Evolutionary conservation across 176 grass and related monocot species (phyloP).

Genomic region (Musa itinerans): DNA sequence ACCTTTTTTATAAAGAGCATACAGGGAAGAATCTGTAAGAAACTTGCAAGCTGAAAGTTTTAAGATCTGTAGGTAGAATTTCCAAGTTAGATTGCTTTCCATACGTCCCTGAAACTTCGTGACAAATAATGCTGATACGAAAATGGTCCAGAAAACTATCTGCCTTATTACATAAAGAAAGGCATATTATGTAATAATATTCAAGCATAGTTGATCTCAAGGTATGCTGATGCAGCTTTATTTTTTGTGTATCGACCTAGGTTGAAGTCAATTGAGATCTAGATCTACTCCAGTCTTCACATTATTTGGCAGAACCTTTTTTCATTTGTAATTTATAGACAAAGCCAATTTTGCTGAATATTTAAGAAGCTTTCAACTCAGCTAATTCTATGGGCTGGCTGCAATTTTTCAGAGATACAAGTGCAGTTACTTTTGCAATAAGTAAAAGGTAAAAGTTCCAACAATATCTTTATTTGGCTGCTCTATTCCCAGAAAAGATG

Average conservation of each 20-base stretch:
- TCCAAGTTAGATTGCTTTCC: conserved; percentile 2
- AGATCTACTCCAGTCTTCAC: no score
- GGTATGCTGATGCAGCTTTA: not conserved
- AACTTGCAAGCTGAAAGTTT: conserved; percentile 98
- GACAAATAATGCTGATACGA: not conserved
- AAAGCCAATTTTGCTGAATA: no score
- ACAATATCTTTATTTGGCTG: not conserved
- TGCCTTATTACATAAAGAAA: no score
- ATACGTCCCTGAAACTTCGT: not conserved
- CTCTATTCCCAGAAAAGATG: not conserved
- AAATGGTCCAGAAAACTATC: not conserved
- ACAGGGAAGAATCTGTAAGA: conserved; percentile 64
- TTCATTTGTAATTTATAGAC: no score
- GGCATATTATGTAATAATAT: not conserved
- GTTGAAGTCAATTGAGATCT: not conserved
- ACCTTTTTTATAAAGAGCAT: conserved; percentile 64
- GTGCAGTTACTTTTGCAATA: not conserved
- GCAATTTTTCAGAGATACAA: no score
- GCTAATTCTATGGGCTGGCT: no score
- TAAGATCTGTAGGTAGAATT: conserved; percentile 43
- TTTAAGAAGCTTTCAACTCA: no score
- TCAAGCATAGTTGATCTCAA: not conserved
- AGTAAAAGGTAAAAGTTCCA: not conserved
- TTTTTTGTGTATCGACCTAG: not conserved
- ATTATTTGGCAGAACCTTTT: no score